These are phyloP conservation scores for Forsythia viridissima DNA, from an alignment of 257 asterid genomes.

Conservation along the genomic window DNA sequence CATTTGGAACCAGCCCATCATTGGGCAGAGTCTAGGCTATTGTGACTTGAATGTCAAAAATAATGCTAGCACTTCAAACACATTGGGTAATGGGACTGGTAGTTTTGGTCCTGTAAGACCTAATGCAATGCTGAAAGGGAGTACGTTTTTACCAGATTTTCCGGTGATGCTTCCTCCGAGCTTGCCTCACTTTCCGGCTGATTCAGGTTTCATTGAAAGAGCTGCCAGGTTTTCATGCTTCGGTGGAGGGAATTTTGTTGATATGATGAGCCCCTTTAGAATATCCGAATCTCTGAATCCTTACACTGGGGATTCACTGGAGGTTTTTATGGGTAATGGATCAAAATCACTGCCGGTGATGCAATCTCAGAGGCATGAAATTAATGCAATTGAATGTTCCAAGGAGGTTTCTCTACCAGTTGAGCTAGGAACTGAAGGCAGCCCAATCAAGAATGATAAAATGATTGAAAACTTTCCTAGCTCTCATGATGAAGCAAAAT, in stretches of 20 bases:
- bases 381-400: conserved; percentile 36
- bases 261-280: conserved; percentile 52
- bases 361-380: neutral
- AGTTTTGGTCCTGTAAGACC: conserved; percentile 34
- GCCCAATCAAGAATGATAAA: conserved; percentile 51
- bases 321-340: conserved; percentile 36
- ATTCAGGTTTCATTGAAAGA: conserved; percentile 81
- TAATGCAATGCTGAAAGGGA: conserved; percentile 54
- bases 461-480: conserved; percentile 35
- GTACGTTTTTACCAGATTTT: conserved; percentile 50
- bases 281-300: conserved; percentile 40
- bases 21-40: conserved; percentile 54
- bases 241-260: conserved; percentile 66
- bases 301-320: conserved; percentile 41
- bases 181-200: conserved; percentile 79
- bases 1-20: conserved; percentile 59
- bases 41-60: conserved; percentile 48
- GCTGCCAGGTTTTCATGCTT: conserved; percentile 93
- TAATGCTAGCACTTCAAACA: conserved; percentile 35
- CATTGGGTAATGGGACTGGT: conserved; percentile 9
- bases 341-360: conserved; percentile 13
- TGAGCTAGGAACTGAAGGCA: conserved; percentile 38
- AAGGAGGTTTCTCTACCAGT: conserved; percentile 34
- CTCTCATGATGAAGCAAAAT: conserved; percentile 52
- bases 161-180: conserved; percentile 59